phyloP scores from a whole-genome alignment of 768 basidiomycete species.

The Dioszegia crocea region DNA sequence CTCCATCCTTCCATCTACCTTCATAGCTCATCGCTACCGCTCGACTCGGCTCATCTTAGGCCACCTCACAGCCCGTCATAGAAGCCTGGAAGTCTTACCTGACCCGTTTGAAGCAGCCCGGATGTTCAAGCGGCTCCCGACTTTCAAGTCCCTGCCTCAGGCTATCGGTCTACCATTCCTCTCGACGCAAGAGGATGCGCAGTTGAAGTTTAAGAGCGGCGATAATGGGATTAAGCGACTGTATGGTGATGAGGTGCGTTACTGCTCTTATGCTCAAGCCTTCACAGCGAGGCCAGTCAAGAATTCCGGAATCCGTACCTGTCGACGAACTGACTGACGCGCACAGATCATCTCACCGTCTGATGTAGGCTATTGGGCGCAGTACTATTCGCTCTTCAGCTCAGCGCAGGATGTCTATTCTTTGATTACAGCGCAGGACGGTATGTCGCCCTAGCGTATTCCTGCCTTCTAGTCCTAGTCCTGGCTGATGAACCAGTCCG shows the following conservation, averaged over 20 bases:
- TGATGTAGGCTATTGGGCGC: constrained; percentile 80
- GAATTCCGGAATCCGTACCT: no score
- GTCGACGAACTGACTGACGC: no score
- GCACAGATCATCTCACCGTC: constrained; percentile 65
- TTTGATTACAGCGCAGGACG: constrained; percentile 76
- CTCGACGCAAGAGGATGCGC: constrained; percentile 65
- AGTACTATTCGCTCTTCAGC: constrained; percentile 82
- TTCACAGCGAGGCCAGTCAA: no score
- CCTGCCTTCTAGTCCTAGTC: not conserved
- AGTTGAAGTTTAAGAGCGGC: constrained; percentile 80
- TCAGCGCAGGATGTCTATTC: constrained; percentile 87
- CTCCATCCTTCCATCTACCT: no score
- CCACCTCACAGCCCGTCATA: no score
- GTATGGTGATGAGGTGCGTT: constrained; percentile 64
- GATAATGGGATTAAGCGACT: constrained; percentile 74
- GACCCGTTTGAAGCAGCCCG: not conserved
- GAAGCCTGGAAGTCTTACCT: no score
- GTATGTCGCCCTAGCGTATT: constrained; percentile 60
- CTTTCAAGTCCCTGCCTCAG: constrained; percentile 43
- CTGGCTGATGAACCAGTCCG: constrained; percentile 59
- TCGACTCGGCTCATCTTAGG: no score
- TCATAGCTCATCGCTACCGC: no score
- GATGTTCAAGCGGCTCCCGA: constrained; percentile 41
- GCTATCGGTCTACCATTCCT: constrained; percentile 48
- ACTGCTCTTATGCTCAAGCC: no score